Conservation (phyloP, 495 filamentous ascomycete species). For the Astrocystis sublimbata region DNA sequence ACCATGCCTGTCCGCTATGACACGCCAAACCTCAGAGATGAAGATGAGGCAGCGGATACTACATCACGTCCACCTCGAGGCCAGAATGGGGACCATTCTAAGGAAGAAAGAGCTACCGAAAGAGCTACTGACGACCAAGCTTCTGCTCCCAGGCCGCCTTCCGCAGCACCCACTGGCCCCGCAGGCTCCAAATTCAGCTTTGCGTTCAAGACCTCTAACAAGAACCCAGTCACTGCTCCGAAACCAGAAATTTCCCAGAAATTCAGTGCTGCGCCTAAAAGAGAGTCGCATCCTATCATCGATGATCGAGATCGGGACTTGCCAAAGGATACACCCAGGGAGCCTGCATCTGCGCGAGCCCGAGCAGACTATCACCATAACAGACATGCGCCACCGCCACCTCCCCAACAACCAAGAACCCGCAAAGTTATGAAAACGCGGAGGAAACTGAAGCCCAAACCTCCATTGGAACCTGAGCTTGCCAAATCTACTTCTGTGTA, state of each 20-base stretch:
- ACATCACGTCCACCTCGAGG: constrained; percentile 64
- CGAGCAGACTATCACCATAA: constrained; percentile 49
- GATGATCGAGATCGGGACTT: constrained; percentile 50
- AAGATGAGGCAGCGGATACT: constrained; percentile 51
- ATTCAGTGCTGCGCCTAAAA: constrained; percentile 59
- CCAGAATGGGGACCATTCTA: constrained; percentile 61
- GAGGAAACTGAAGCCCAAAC: constrained; percentile 70
- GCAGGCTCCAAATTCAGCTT: constrained; percentile 83
- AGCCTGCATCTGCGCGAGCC: constrained; percentile 55
- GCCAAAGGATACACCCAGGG: constrained; percentile 48
- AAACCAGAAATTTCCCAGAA: constrained; percentile 74
- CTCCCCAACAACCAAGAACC: constrained; percentile 44
- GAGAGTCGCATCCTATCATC: constrained; percentile 28
- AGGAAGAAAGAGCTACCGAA: constrained; percentile 42
- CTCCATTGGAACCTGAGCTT: constrained; percentile 68
- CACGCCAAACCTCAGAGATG: constrained; percentile 31
- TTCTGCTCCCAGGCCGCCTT: constrained; percentile 52
- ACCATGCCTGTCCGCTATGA: constrained; percentile 27
- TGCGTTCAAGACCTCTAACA: constrained; percentile 71
- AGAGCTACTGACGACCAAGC: constrained; percentile 46
- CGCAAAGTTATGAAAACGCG: constrained; percentile 66
- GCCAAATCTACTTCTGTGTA: constrained; percentile 80
- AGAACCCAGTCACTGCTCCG: constrained; percentile 59
- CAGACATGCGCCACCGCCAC: constrained; percentile 37
- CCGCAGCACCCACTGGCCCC: constrained; percentile 51